Evolutionary conservation across 2,329 filamentous ascomycete genomes (phyloP).

Genomic region (Xylariaceae sp.): DNA sequence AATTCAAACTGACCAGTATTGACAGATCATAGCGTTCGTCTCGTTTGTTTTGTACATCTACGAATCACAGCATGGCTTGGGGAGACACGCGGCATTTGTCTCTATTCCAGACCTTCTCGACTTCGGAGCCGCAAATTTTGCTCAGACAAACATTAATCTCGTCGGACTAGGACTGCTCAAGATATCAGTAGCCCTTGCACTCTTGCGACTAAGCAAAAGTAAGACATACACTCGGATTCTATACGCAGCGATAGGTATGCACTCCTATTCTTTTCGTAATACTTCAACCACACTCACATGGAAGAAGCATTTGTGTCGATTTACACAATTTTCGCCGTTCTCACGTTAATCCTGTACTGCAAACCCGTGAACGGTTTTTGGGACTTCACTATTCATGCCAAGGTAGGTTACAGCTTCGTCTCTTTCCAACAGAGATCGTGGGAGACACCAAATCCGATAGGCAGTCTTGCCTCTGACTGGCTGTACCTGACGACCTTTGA

Average conservation of each 20-base stretch:
- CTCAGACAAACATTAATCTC: conserved; percentile 44
- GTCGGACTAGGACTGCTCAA: conserved; percentile 39
- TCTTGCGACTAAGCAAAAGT: conserved; percentile 35
- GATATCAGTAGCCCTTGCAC: conserved; percentile 42
- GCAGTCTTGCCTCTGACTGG: too few species aligned
- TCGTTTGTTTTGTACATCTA: conserved; percentile 37
- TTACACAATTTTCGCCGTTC: conserved; percentile 18
- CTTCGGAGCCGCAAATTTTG: conserved; percentile 40
- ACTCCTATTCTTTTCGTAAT: neutral
- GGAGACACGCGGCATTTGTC: conserved; percentile 40
- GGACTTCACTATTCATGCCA: conserved; percentile 9
- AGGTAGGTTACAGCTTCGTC: neutral
- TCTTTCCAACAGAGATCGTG: too few species aligned
- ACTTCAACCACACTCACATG: conserved; percentile 3
- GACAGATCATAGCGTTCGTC: conserved; percentile 27
- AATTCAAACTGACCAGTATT: neutral
- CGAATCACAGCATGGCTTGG: conserved; percentile 43
- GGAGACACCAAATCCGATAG: too few species aligned
- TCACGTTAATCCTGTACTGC: conserved; percentile 19
- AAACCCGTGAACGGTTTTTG: conserved; percentile 18
- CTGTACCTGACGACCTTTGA: too few species aligned
- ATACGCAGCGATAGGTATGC: conserved; percentile 15
- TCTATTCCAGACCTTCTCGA: conserved; percentile 28
- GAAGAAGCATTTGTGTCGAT: conserved; percentile 14
- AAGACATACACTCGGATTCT: conserved; percentile 12